A percentile compares a stretch with the other conserved stretches of the same genome.
These are phyloP conservation scores for Akanthomyces muscarius DNA, from an alignment of 2,329 filamentous ascomycete species.

Conservation along the genomic window DNA sequence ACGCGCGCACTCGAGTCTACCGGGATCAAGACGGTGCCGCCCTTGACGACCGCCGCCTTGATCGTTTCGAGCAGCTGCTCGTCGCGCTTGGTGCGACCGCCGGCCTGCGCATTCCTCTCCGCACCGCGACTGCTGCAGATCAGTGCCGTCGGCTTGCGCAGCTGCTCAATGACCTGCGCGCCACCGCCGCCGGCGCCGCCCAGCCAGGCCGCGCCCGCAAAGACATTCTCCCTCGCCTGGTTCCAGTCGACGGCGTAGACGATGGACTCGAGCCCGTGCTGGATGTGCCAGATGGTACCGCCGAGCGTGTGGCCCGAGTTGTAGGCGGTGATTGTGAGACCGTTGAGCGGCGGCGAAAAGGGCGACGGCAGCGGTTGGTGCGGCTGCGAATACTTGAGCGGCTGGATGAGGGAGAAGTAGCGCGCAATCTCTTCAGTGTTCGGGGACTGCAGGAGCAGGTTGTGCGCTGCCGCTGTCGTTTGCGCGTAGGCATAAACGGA, in stretches of 20 bases:
- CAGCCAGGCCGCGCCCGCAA: conserved; percentile 90
- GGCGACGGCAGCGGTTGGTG: conserved; percentile 84
- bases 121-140: conserved; percentile 86
- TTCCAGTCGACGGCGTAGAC: conserved; percentile 99
- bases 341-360: conserved; percentile 83
- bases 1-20: conserved; percentile 95
- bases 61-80: conserved; percentile 81
- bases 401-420: conserved; percentile 87
- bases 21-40: conserved; percentile 88
- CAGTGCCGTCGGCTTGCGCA: conserved; percentile 88
- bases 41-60: conserved; percentile 69
- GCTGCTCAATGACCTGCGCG: conserved; percentile 86
- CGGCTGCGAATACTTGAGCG: conserved; percentile 94
- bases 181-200: conserved; percentile 75
- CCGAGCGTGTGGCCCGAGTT: conserved; percentile 94
- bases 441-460: conserved; percentile 64
- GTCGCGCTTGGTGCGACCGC: conserved; percentile 76
- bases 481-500: conserved; percentile 51
- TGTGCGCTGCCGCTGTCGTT: conserved; percentile 44
- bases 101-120: conserved; percentile 64
- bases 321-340: conserved; percentile 92
- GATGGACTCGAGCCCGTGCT: conserved; percentile 92
- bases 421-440: conserved; percentile 83
- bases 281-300: conserved; percentile 98
- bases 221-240: conserved; percentile 91